Conservation (phyloP, 495 filamentous ascomycete genomes). For the Aspergillus avenaceus region DNA sequence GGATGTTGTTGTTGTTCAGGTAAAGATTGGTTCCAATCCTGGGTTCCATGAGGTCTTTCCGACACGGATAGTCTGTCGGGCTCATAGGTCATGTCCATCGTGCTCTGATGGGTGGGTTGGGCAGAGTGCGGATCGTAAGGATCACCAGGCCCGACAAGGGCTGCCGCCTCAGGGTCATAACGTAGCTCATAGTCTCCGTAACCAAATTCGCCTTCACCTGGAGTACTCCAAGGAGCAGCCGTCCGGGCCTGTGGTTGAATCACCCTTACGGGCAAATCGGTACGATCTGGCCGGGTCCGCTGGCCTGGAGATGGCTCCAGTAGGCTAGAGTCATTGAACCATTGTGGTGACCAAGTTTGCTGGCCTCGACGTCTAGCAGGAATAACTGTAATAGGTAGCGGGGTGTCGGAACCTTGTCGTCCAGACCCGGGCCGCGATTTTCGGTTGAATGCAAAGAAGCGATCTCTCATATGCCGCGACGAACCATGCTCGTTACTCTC, state of each 20-base stretch:
- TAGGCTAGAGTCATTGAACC: conserved; percentile 17
- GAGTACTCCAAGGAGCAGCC: conserved; percentile 37
- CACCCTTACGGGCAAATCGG: conserved; percentile 30
- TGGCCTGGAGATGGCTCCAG: conserved; percentile 12
- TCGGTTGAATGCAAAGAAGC: conserved; percentile 31
- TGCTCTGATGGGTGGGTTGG: not conserved
- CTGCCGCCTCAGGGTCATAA: conserved; percentile 45
- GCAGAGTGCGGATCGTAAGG: conserved; percentile 1
- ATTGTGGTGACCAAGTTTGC: conserved; percentile 40
- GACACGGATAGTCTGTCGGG: not conserved
- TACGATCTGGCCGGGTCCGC: conserved; percentile 11
- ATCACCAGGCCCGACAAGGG: conserved; percentile 32
- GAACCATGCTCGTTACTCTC: conserved; percentile 15
- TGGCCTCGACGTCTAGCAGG: conserved; percentile 58
- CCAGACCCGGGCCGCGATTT: conserved; percentile 20
- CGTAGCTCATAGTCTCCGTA: conserved; percentile 31
- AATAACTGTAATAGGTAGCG: conserved; percentile 62
- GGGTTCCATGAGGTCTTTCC: not conserved
- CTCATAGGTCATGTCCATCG: not conserved
- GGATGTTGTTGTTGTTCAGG: not conserved
- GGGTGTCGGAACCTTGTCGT: conserved; percentile 24
- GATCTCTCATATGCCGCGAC: conserved; percentile 12
- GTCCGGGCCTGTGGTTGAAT: conserved; percentile 36
- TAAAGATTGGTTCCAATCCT: not conserved
- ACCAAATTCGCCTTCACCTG: conserved; percentile 23